Base-by-base conservation (phyloP, 208 protist species). In the Balamuthia mandrillaris region DNA sequence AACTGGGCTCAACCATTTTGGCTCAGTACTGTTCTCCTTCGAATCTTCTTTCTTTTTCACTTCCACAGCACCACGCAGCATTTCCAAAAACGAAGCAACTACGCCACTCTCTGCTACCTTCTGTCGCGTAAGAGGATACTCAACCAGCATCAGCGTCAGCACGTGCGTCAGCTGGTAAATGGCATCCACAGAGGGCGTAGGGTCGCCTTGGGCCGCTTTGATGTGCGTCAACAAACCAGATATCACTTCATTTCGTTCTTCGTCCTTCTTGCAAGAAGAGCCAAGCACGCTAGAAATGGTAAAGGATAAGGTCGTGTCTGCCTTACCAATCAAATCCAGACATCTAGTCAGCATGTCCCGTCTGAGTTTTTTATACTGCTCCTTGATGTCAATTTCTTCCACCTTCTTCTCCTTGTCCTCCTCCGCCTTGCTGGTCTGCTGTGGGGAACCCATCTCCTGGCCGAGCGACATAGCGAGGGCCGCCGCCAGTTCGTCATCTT, bases 401-500 rank as follows among this genome's bases (percentile, higher is more conserved):
- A n/a, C 21, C 65, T 74, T 74, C 18, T 37, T 37, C 51, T 27
- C 10, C 24, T 24, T 9, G 10, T 31, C 56, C 56, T 21, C n/a
- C 16, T 10, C 56, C 14, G 65, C 24, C 14, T 35, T 24, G 18
- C 9, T 49, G 47, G 47, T 18, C 47, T 12, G 47, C 14, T n/a
- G 47, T n/a, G 47, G 18, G 47, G 47, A 54, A 9, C 42, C 51
- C 27, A 81, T 42, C 7, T 45, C 27, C 49, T 81, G 51, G 33
- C 74, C 74, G 1, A 81, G 41, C 0, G 74, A 81, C 74, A 81
- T 81, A 35, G 74, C 74, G 33, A 81, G 54, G 35, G 74, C 74
- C 39, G 74, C 74, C n/a, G 74, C 74, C 14, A 81, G 35, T 21
- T 81, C 74, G 27, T 81, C 74, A 39, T 81, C 74, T 35, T 81